Percentiles rank a stretch among this genome's conserved stretches.
These are phyloP conservation scores for Microdochium trichocladiopsis DNA, from an alignment of 2,329 filamentous ascomycete genomes.

Conservation along the genomic window DNA sequence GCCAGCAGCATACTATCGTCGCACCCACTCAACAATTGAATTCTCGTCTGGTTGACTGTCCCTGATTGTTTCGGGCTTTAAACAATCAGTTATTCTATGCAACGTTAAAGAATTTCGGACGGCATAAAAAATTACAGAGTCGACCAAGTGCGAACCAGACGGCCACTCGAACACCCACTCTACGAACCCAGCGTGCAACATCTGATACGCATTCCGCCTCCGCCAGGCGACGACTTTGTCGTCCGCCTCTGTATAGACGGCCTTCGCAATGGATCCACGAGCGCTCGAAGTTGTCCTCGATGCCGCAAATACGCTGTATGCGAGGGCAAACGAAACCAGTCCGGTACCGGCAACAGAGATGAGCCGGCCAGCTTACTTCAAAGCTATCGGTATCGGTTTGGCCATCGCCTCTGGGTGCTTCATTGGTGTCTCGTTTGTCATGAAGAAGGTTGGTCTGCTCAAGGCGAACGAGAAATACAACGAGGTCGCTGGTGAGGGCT, in stretches of 20 bases:
- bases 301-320: conserved; percentile 27
- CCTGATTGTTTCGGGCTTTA: too few species aligned
- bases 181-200: not conserved
- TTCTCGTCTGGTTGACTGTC: too few species aligned
- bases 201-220: not conserved
- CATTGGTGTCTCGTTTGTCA: conserved; percentile 89
- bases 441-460: conserved; percentile 89
- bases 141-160: too few species aligned
- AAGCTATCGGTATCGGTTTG: conserved; percentile 77
- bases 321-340: conserved; percentile 30
- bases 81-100: too few species aligned
- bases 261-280: conserved; percentile 26
- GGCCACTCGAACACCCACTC: too few species aligned
- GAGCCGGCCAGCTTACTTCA: conserved; percentile 53
- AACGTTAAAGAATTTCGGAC: too few species aligned
- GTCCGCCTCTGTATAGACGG: not conserved
- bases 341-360: conserved; percentile 13
- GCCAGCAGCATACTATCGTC: too few species aligned
- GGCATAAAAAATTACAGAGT: too few species aligned
- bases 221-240: not conserved
- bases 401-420: conserved; percentile 85
- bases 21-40: too few species aligned
- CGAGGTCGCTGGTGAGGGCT: conserved; percentile 90
- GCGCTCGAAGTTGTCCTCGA: conserved; percentile 21
- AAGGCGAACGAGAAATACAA: conserved; percentile 95